Conservation (phyloP, 768 basidiomycete species). For the Amanita polypyramis region DNA sequence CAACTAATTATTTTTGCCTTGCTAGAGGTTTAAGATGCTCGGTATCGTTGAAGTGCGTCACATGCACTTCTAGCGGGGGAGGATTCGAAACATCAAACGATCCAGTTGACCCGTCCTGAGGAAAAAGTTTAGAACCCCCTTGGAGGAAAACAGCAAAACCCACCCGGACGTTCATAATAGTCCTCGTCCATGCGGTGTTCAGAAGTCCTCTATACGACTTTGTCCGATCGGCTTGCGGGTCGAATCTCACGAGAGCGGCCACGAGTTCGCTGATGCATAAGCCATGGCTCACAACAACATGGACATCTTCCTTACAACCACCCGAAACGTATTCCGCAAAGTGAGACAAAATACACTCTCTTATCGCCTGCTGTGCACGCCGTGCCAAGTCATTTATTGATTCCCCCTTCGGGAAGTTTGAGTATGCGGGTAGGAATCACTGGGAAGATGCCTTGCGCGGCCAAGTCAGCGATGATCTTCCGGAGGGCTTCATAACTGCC, state of each 20-base stretch:
- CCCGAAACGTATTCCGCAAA: conserved; percentile 21
- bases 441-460: conserved; percentile 42
- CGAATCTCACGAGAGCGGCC: conserved; percentile 38
- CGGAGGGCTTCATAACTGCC: conserved; percentile 7
- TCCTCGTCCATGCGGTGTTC: conserved; percentile 72
- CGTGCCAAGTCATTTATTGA: conserved; percentile 48
- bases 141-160: neutral
- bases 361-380: conserved; percentile 42
- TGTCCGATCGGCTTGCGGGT: conserved; percentile 32
- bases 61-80: conserved; percentile 21
- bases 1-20: neutral
- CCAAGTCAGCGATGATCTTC: conserved; percentile 31
- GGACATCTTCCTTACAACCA: conserved; percentile 27
- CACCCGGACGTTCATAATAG: conserved; percentile 29
- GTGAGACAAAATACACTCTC: conserved; percentile 48
- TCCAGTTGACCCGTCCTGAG: conserved; percentile 9
- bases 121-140: neutral
- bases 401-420: conserved; percentile 61
- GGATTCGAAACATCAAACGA: conserved; percentile 16
- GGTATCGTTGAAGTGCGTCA: conserved; percentile 26
- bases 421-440: conserved; percentile 33
- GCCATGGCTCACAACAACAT: conserved; percentile 68
- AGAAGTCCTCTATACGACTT: conserved; percentile 34
- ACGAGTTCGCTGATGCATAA: conserved; percentile 58
- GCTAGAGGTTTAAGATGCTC: conserved; percentile 25